Percentiles rank a stretch among this genome's conserved stretches.
Evolutionary conservation across 352 stramenopile genomes (phyloP).

Genomic region (Phytophthora crassamura): DNA sequence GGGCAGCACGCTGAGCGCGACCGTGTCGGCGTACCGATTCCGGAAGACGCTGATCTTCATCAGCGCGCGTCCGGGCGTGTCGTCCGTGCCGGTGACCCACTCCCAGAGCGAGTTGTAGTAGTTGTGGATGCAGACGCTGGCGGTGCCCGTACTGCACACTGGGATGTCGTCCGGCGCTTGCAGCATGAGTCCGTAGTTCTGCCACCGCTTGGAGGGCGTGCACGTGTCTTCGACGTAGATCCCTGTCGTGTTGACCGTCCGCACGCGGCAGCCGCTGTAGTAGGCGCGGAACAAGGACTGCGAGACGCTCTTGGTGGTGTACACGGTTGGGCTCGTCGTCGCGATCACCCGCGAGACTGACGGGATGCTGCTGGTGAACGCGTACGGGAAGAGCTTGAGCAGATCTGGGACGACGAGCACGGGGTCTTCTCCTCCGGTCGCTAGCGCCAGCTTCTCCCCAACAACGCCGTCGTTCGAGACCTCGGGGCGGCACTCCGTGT

Average conservation of each 20-base stretch:
- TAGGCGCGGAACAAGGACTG: conserved; percentile 37
- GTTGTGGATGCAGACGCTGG: conserved; percentile 37
- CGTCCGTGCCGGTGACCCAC: conserved; percentile 23
- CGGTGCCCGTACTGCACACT: conserved; percentile 26
- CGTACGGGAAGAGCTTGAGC: conserved; percentile 35
- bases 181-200: conserved; percentile 40
- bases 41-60: conserved; percentile 40
- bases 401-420: conserved; percentile 33
- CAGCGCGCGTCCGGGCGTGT: conserved; percentile 19
- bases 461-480: conserved; percentile 23
- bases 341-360: conserved; percentile 17
- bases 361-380: conserved; percentile 28
- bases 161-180: conserved; percentile 36
- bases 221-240: conserved; percentile 33
- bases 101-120: conserved; percentile 44
- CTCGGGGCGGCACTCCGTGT: conserved; percentile 30
- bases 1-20: conserved; percentile 28
- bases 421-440: conserved; percentile 23
- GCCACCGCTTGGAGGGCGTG: conserved; percentile 22
- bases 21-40: conserved; percentile 30
- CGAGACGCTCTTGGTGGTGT: conserved; percentile 19
- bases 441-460: conserved; percentile 30
- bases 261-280: conserved; percentile 31
- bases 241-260: conserved; percentile 29
- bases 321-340: conserved; percentile 29